phyloP scores from a whole-genome alignment of 129 eudicot species.

The Flaveria ramosissima region DNA sequence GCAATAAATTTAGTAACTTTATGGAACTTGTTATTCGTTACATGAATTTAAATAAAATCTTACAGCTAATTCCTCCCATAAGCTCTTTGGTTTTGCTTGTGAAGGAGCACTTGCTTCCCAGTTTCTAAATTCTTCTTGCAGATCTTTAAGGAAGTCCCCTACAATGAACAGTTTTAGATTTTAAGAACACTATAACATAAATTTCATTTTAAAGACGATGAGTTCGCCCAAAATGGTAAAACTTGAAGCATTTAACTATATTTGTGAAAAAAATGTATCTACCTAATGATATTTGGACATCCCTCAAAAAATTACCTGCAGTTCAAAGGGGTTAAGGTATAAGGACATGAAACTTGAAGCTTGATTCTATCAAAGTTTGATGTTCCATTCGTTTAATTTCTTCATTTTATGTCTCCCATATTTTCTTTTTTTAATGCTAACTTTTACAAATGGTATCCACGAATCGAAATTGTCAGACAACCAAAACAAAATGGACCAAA shows the following conservation, averaged over 20 bases:
- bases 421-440: not conserved
- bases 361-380: constrained; percentile 21
- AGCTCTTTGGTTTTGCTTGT: constrained; percentile 86
- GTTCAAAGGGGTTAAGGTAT: constrained; percentile 57
- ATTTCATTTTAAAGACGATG: constrained; percentile 21
- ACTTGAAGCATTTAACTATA: constrained; percentile 21
- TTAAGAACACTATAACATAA: constrained; percentile 25
- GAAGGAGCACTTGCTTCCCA: constrained; percentile 85
- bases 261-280: constrained; percentile 50
- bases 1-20: constrained; percentile 20
- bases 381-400: constrained; percentile 12
- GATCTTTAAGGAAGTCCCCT: constrained; percentile 91
- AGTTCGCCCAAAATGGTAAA: constrained; percentile 25
- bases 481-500: not conserved
- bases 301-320: constrained; percentile 97
- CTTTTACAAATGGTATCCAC: constrained; percentile 27
- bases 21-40: not conserved
- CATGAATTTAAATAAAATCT: constrained; percentile 23
- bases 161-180: constrained; percentile 28
- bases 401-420: constrained; percentile 24
- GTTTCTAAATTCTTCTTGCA: constrained; percentile 81
- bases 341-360: constrained; percentile 42
- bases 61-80: constrained; percentile 95
- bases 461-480: constrained; percentile 23
- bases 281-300: constrained; percentile 95